Conservation (phyloP, 2,329 filamentous ascomycete genomes). For the Trichoderma sp. region DNA sequence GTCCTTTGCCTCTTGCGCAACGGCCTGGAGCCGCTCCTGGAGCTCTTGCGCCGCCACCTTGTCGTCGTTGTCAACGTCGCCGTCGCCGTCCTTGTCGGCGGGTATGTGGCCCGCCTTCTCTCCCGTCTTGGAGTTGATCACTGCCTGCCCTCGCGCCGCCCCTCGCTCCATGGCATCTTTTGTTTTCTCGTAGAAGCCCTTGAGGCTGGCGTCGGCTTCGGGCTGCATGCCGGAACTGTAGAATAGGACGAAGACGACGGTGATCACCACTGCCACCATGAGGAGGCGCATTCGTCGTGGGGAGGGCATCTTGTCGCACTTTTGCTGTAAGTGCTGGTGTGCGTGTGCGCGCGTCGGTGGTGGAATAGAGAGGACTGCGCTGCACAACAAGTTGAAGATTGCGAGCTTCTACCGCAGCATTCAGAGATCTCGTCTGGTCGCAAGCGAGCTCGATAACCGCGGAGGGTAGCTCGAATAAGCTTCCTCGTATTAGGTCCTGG, state of each 20-base stretch:
- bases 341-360: constrained; percentile 8
- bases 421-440: background rate
- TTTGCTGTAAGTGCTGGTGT: constrained; percentile 22
- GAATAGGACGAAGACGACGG: constrained; percentile 70
- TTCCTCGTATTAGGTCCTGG: background rate
- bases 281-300: constrained; percentile 69
- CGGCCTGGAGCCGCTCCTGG: constrained; percentile 64
- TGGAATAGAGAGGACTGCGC: background rate
- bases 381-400: background rate
- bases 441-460: background rate
- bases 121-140: constrained; percentile 45
- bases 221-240: constrained; percentile 61
- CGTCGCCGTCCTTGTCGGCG: constrained; percentile 56
- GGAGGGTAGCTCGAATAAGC: background rate
- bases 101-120: constrained; percentile 44
- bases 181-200: constrained; percentile 64
- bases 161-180: constrained; percentile 54
- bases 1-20: constrained; percentile 69
- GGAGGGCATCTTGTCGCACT: constrained; percentile 59
- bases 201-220: constrained; percentile 37
- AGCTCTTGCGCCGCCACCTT: constrained; percentile 52
- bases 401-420: constrained; percentile 5
- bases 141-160: constrained; percentile 39
- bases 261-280: constrained; percentile 63
- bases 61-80: constrained; percentile 59